Conservation (phyloP, 768 basidiomycete genomes). For the Jaapia argillacea region DNA sequence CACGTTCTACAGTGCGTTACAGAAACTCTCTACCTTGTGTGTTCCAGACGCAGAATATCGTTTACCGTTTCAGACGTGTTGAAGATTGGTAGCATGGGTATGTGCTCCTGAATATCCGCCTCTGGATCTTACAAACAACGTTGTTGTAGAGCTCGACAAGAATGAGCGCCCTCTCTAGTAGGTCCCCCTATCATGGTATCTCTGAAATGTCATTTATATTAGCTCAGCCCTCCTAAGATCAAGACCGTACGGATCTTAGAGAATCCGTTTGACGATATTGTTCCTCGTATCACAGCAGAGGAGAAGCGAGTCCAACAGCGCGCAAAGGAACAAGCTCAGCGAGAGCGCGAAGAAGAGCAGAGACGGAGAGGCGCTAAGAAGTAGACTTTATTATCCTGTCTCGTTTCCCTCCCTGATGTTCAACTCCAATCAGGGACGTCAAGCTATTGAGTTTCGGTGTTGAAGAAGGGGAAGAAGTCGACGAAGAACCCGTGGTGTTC, state of each 20-base stretch:
- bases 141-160: conserved; percentile 49
- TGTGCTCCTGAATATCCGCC: conserved; percentile 13
- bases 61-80: conserved; percentile 53
- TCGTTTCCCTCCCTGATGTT: neutral
- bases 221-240: conserved; percentile 79
- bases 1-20: conserved; percentile 71
- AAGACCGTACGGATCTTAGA: conserved; percentile 76
- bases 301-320: conserved; percentile 80
- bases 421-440: conserved; percentile 51
- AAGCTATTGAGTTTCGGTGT: conserved; percentile 84
- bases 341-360: conserved; percentile 69
- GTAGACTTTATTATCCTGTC: too few species aligned
- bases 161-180: conserved; percentile 78
- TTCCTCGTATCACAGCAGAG: conserved; percentile 91
- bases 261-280: conserved; percentile 92
- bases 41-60: neutral
- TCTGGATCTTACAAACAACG: neutral
- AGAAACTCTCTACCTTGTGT: neutral
- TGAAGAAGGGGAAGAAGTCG: conserved; percentile 52
- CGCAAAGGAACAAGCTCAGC: conserved; percentile 66
- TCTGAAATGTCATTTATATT: neutral
- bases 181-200: conserved; percentile 15
- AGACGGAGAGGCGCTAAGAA: conserved; percentile 79
- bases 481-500: conserved; percentile 41
- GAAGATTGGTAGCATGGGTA: conserved; percentile 88